phyloP scores from a whole-genome alignment of 2,329 filamentous ascomycete species.

The Catunica adiposa region DNA sequence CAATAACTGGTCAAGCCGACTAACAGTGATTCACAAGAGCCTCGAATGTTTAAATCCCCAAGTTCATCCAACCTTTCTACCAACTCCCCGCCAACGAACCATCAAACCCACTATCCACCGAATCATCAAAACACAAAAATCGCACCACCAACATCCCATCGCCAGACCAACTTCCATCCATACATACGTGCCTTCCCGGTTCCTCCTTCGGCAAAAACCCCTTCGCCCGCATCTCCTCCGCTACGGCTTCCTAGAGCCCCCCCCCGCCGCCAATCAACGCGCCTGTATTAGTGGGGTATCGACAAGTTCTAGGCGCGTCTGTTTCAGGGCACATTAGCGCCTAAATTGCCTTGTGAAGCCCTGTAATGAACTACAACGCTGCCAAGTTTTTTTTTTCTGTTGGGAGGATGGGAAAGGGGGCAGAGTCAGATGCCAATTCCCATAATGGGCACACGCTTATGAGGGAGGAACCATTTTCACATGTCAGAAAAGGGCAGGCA shows the following conservation, averaged over 20 bases:
- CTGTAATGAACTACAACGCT: too few species aligned
- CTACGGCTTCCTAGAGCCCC: neutral
- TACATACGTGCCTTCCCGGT: too few species aligned
- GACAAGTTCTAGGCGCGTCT: neutral
- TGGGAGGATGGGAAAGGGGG: too few species aligned
- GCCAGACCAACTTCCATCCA: too few species aligned
- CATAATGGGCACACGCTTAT: too few species aligned
- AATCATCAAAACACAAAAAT: constrained; percentile 11
- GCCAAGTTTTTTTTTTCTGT: too few species aligned
- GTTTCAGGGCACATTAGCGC: too few species aligned
- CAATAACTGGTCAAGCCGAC: too few species aligned
- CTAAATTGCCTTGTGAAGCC: too few species aligned
- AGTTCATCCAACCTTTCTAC: neutral
- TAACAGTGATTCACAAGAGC: neutral
- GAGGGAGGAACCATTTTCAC: neutral
- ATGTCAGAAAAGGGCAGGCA: neutral
- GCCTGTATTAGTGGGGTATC: neutral
- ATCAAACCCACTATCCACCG: neutral
- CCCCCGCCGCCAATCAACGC: constrained; percentile 8
- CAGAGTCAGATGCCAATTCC: too few species aligned
- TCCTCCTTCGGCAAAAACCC: neutral
- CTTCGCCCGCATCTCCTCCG: too few species aligned
- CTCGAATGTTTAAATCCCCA: neutral
- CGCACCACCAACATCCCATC: constrained; percentile 10
- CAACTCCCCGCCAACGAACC: neutral